phyloP scores from a whole-genome alignment of 2,329 filamentous ascomycete species.

The Alternaria arbusti region DNA sequence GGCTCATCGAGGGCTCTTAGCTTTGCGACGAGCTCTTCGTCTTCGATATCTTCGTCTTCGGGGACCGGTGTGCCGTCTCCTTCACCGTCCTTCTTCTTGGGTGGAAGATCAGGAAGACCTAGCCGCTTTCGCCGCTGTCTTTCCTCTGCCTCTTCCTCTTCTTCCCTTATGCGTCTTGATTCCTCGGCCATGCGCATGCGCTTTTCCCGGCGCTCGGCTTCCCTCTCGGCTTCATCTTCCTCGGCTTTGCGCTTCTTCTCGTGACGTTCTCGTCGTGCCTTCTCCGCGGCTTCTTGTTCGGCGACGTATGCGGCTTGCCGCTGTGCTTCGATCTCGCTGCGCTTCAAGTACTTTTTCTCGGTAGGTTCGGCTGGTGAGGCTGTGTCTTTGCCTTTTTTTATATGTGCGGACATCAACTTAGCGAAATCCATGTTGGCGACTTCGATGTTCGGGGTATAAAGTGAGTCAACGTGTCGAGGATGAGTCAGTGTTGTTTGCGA shows the following conservation, averaged over 20 bases:
- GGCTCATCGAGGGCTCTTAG: slow-evolving; percentile 78
- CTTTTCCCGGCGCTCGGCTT: slow-evolving; percentile 79
- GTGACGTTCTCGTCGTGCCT: slow-evolving; percentile 71
- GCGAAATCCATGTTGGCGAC: slow-evolving; percentile 83
- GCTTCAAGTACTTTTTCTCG: slow-evolving; percentile 76
- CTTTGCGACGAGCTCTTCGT: slow-evolving; percentile 71
- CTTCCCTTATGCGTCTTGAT: slow-evolving; percentile 70
- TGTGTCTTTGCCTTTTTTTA: slow-evolving; percentile 75
- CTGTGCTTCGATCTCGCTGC: slow-evolving; percentile 83
- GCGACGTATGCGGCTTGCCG: slow-evolving; percentile 80
- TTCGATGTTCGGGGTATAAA: background rate
- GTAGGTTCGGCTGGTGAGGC: slow-evolving; percentile 42
- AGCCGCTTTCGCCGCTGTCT: slow-evolving; percentile 74
- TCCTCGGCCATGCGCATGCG: slow-evolving; percentile 81
- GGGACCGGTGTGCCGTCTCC: slow-evolving; percentile 48
- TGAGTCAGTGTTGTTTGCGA: slow-evolving; percentile 3
- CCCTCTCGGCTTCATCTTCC: slow-evolving; percentile 78
- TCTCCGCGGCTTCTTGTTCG: slow-evolving; percentile 78
- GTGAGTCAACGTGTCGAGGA: background rate
- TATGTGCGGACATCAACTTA: slow-evolving; percentile 89
- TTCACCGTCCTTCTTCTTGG: slow-evolving; percentile 57
- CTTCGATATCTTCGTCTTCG: slow-evolving; percentile 68
- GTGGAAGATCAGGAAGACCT: slow-evolving; percentile 76
- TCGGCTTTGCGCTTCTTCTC: slow-evolving; percentile 87
- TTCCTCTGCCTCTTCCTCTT: slow-evolving; percentile 77